A percentile compares a stretch with the other conserved stretches of the same genome.
Conservation (phyloP, 805 yeast species). For the Yueomyces sp. region DNA sequence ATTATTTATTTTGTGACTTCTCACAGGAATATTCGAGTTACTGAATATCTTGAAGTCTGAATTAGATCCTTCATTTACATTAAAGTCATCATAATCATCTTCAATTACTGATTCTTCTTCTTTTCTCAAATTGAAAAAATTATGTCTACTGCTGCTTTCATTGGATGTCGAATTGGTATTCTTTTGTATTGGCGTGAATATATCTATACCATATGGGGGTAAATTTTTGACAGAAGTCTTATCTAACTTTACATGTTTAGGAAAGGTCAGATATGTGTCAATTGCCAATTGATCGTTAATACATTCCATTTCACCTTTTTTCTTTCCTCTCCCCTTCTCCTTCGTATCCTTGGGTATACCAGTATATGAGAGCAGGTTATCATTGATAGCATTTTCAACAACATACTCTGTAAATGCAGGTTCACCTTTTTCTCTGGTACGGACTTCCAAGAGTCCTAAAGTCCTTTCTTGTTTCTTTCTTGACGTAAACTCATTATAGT, state of each 20-base stretch:
- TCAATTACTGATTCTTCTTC: no score
- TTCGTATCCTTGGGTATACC: slow-evolving; percentile 1
- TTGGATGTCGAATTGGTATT: neutral
- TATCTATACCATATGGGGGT: slow-evolving; percentile 26
- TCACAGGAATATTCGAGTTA: slow-evolving; percentile 10
- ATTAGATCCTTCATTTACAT: neutral
- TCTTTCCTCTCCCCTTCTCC: slow-evolving; percentile 23
- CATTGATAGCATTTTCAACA: slow-evolving; percentile 36
- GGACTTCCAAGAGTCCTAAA: slow-evolving; percentile 50
- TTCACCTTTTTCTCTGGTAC: slow-evolving; percentile 37
- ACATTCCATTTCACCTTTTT: slow-evolving; percentile 7
- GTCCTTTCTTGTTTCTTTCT: slow-evolving; percentile 34
- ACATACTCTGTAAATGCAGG: slow-evolving; percentile 51
- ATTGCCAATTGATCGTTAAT: slow-evolving; percentile 18
- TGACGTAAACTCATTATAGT: slow-evolving; percentile 22
- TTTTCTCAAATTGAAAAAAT: slow-evolving; percentile 4
- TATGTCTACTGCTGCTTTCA: slow-evolving; percentile 10
- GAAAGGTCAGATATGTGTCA: slow-evolving; percentile 20
- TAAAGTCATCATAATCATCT: slow-evolving; percentile 1
- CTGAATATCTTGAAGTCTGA: slow-evolving; percentile 7
- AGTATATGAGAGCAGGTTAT: slow-evolving; percentile 48
- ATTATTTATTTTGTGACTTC: slow-evolving; percentile 11
- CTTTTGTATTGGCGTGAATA: slow-evolving; percentile 11
- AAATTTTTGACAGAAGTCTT: slow-evolving; percentile 14
- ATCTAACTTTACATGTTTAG: slow-evolving; percentile 19